Conservation (phyloP, 2,329 filamentous ascomycete genomes). For the Thielaviopsis punctulata region DNA sequence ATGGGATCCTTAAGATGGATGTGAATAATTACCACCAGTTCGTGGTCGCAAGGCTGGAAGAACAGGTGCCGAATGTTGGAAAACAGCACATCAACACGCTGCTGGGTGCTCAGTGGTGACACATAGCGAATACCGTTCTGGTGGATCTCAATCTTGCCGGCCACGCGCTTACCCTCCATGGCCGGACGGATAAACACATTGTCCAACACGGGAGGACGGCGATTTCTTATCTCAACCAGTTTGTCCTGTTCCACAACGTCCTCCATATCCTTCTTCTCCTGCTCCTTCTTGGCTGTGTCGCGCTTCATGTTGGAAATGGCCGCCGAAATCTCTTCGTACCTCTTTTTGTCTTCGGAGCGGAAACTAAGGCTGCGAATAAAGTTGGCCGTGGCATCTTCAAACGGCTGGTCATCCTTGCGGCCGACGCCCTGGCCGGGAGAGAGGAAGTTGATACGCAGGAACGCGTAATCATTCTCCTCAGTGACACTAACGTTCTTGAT, state of each 20-base stretch:
- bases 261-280: slow-evolving; percentile 99
- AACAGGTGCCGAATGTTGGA: slow-evolving; percentile 97
- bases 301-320: slow-evolving; percentile 96
- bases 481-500: slow-evolving; percentile 99
- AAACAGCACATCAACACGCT: slow-evolving; percentile 85
- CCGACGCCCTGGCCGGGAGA: slow-evolving; percentile 95
- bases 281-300: slow-evolving; percentile 76
- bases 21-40: slow-evolving; percentile 94
- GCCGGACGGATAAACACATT: slow-evolving; percentile 92
- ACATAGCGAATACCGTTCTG: slow-evolving; percentile 97
- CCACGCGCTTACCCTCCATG: slow-evolving; percentile 90
- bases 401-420: slow-evolving; percentile 91
- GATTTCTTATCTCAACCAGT: slow-evolving; percentile 83
- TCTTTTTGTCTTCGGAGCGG: slow-evolving; percentile 72
- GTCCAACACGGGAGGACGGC: slow-evolving; percentile 74
- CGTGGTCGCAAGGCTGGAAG: slow-evolving; percentile 93
- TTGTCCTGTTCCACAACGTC: slow-evolving; percentile 99
- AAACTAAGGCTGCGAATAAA: slow-evolving; percentile 94
- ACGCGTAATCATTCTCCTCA: slow-evolving; percentile 85
- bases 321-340: slow-evolving; percentile 78
- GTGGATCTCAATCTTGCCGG: slow-evolving; percentile 91
- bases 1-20: slow-evolving; percentile 96
- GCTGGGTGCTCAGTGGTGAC: slow-evolving; percentile 60
- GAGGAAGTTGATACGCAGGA: slow-evolving; percentile 89
- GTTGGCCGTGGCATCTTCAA: slow-evolving; percentile 88